phyloP scores from a whole-genome alignment of 306 rosid species.

The Glycine soja region DNA sequence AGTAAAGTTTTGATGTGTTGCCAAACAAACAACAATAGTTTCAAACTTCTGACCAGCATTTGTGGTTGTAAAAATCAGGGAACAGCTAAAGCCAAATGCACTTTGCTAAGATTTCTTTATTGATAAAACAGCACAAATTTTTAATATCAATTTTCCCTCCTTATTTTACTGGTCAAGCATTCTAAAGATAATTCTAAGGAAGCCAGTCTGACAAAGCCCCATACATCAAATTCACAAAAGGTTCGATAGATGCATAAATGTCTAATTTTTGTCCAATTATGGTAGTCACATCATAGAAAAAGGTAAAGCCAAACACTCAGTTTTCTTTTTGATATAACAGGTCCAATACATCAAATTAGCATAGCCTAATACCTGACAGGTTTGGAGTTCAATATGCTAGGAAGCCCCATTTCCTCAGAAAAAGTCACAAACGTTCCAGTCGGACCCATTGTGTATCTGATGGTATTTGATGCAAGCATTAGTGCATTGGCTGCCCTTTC shows the following conservation, averaged over 20 bases:
- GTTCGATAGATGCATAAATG: neutral
- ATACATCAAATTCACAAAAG: slow-evolving; percentile 38
- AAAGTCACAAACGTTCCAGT: slow-evolving; percentile 75
- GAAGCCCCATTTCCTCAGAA: slow-evolving; percentile 86
- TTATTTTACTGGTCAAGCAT: slow-evolving; percentile 17
- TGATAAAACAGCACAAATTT: slow-evolving; percentile 8
- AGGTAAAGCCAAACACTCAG: slow-evolving; percentile 18
- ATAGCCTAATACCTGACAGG: slow-evolving; percentile 49
- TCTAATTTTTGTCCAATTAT: slow-evolving; percentile 21
- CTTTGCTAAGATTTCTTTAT: neutral
- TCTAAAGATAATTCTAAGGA: neutral
- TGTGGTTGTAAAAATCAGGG: slow-evolving; percentile 12
- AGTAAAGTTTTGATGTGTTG: slow-evolving; percentile 4
- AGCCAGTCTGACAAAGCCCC: slow-evolving; percentile 9
- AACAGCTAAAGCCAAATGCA: slow-evolving; percentile 34
- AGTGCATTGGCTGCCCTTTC: slow-evolving; percentile 85
- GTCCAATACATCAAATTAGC: slow-evolving; percentile 17
- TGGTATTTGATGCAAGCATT: slow-evolving; percentile 67
- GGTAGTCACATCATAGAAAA: slow-evolving; percentile 33
- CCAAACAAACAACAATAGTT: slow-evolving; percentile 40
- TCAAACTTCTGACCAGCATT: slow-evolving; percentile 12
- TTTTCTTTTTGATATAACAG: slow-evolving; percentile 4
- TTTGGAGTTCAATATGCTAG: slow-evolving; percentile 61
- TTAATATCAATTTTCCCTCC: slow-evolving; percentile 17
- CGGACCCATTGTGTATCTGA: slow-evolving; percentile 78